Evolutionary conservation across 1,139 yeast species (phyloP).

Genomic region (Protomyces inundatus): DNA sequence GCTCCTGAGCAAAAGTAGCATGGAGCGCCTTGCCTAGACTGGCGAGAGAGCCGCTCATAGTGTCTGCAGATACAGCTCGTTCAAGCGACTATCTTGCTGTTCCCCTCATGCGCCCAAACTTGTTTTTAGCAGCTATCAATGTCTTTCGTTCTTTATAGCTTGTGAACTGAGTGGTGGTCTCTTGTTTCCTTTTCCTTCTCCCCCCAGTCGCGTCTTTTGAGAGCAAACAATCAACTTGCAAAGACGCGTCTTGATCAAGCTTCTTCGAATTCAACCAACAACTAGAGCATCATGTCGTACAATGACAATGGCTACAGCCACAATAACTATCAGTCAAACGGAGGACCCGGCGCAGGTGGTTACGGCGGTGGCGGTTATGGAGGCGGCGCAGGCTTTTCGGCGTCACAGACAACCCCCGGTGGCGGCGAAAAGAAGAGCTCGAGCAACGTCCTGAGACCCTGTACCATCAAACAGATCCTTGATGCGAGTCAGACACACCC

Average conservation of each 20-base stretch:
- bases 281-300: background rate
- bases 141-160: too few species aligned
- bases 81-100: too few species aligned
- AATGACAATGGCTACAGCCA: constrained; percentile 21
- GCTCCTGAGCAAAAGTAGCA: background rate
- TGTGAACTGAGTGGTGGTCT: too few species aligned
- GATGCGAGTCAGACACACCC: constrained; percentile 63
- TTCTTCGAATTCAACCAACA: too few species aligned
- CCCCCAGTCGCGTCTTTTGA: too few species aligned
- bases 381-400: constrained; percentile 17
- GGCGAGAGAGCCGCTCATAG: constrained; percentile 12
- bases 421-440: constrained; percentile 4
- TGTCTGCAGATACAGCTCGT: background rate
- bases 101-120: too few species aligned
- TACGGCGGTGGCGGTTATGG: constrained; percentile 15
- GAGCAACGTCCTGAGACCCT: constrained; percentile 50
- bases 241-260: too few species aligned
- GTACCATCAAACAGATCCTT: constrained; percentile 71
- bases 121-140: too few species aligned
- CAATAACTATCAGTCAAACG: constrained; percentile 17
- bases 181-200: too few species aligned
- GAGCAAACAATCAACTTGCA: too few species aligned
- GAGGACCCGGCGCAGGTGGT: constrained; percentile 17
- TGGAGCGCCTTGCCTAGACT: constrained; percentile 7
- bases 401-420: constrained; percentile 20